Percentiles rank a stretch among this genome's conserved stretches.
Evolutionary conservation across 2,329 filamentous ascomycete genomes (phyloP).

Genomic region (Aotearoamyces nothofagi): DNA sequence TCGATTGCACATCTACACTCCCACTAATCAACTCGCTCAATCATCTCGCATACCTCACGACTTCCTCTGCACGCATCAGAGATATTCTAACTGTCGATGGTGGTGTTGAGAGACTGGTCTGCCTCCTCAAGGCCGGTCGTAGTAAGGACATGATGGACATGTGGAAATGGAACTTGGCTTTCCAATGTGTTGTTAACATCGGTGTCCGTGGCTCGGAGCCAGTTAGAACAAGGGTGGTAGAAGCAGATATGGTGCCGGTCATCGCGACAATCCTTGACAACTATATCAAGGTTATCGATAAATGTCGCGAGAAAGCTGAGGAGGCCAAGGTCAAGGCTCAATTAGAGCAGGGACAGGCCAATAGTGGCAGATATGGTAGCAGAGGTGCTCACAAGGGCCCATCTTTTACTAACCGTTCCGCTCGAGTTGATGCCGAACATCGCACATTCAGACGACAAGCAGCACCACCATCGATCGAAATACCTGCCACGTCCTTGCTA

Average conservation of each 20-base stretch:
- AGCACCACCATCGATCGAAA: conserved; percentile 72
- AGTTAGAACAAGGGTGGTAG: conserved; percentile 87
- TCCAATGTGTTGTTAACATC: conserved; percentile 98
- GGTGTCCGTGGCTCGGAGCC: conserved; percentile 89
- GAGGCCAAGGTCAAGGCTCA: conserved; percentile 54
- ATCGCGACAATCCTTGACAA: conserved; percentile 97
- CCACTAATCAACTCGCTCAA: conserved; percentile 98
- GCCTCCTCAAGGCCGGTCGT: conserved; percentile 92
- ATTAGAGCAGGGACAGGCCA: conserved; percentile 22
- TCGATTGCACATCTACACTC: conserved; percentile 95
- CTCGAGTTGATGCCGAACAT: conserved; percentile 40
- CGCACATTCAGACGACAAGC: conserved; percentile 59
- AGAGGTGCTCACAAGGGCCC: conserved; percentile 16
- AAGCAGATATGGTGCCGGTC: conserved; percentile 97
- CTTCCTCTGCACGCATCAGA: conserved; percentile 89
- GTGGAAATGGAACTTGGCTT: conserved; percentile 99
- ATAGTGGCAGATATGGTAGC: conserved; percentile 9
- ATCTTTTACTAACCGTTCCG: conserved; percentile 35
- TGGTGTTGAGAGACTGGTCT: conserved; percentile 89
- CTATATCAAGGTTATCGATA: conserved; percentile 93
- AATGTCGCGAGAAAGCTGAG: conserved; percentile 74
- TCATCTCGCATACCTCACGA: conserved; percentile 95
- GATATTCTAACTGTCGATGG: conserved; percentile 98
- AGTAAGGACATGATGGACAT: conserved; percentile 99
- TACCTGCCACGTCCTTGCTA: conserved; percentile 40